Evolutionary conservation across 2,329 filamentous ascomycete species (phyloP).

Genomic region (Colletotrichum sp.): DNA sequence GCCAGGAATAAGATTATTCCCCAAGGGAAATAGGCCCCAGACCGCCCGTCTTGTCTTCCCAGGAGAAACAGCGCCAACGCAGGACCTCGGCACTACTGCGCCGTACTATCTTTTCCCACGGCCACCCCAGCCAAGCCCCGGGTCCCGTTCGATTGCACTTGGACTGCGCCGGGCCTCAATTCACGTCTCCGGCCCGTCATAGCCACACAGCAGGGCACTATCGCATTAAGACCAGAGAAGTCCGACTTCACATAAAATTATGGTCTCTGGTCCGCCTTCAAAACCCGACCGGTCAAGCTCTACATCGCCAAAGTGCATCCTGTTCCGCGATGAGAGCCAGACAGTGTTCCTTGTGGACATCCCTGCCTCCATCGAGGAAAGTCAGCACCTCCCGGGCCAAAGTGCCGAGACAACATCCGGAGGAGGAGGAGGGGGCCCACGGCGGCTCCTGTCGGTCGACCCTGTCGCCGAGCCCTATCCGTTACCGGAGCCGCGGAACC

Average conservation of each 20-base stretch:
- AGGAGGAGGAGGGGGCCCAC: slow-evolving; percentile 23
- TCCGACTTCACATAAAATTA: neutral
- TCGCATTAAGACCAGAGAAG: neutral
- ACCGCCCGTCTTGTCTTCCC: neutral
- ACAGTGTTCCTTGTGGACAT: slow-evolving; percentile 69
- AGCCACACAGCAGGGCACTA: slow-evolving; percentile 10
- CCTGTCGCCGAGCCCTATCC: slow-evolving; percentile 51
- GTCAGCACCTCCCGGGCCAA: slow-evolving; percentile 56
- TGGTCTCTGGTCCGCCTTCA: neutral
- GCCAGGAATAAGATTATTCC: slow-evolving; percentile 4
- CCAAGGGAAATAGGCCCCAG: neutral
- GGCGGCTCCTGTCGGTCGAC: slow-evolving; percentile 50
- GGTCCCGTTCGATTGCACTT: slow-evolving; percentile 7
- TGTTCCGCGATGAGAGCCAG: slow-evolving; percentile 13
- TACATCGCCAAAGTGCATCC: slow-evolving; percentile 1
- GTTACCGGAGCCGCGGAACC: slow-evolving; percentile 56
- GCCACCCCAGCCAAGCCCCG: neutral
- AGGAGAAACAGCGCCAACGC: slow-evolving; percentile 1
- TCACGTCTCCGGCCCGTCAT: neutral
- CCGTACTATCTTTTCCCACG: neutral
- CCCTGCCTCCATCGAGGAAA: slow-evolving; percentile 71
- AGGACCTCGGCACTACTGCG: slow-evolving; percentile 8
- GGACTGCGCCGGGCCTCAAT: neutral
- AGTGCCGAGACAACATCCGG: slow-evolving; percentile 3
- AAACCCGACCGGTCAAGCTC: neutral